A percentile compares a stretch with the other conserved stretches of the same genome.
Conservation (phyloP, 2,329 filamentous ascomycete species). For the Beauveria australis region DNA sequence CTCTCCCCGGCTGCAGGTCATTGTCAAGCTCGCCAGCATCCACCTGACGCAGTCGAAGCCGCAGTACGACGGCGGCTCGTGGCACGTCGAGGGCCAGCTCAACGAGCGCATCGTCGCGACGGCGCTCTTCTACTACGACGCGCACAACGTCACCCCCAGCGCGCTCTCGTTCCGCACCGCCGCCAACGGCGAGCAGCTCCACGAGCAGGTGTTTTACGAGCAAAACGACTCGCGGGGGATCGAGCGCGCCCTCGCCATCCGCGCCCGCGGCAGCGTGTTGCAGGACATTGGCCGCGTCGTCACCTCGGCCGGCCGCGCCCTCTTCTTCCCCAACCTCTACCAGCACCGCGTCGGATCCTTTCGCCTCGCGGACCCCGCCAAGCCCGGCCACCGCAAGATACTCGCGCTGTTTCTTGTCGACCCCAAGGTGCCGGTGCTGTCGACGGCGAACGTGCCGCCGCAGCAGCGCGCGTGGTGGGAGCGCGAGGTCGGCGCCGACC, state of each 20-base stretch:
- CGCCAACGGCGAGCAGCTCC: slow-evolving; percentile 23
- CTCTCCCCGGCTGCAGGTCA: slow-evolving; percentile 43
- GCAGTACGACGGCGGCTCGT: slow-evolving; percentile 41
- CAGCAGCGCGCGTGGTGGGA: slow-evolving; percentile 32
- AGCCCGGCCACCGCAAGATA: slow-evolving; percentile 50
- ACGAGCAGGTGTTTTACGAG: slow-evolving; percentile 19
- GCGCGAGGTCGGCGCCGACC: background rate
- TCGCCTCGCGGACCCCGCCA: slow-evolving; percentile 39
- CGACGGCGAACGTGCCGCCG: slow-evolving; percentile 36
- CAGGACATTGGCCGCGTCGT: slow-evolving; percentile 37
- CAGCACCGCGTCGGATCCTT: slow-evolving; percentile 48
- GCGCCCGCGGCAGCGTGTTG: slow-evolving; percentile 10
- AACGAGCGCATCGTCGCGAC: slow-evolving; percentile 60
- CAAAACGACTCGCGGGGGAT: slow-evolving; percentile 28
- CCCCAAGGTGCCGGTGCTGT: slow-evolving; percentile 37
- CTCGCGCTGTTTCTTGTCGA: slow-evolving; percentile 55
- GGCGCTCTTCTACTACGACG: slow-evolving; percentile 54
- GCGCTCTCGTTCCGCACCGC: slow-evolving; percentile 41
- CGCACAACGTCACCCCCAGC: slow-evolving; percentile 48
- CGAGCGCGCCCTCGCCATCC: slow-evolving; percentile 27
- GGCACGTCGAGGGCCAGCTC: slow-evolving; percentile 46
- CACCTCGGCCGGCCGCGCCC: slow-evolving; percentile 35
- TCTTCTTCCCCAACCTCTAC: slow-evolving; percentile 47
- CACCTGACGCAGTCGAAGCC: slow-evolving; percentile 52
- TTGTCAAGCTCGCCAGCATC: slow-evolving; percentile 56